A percentile compares a stretch with the other conserved stretches of the same genome.
phyloP scores from a whole-genome alignment of 2,329 filamentous ascomycete species.

The Huntiella omanensis region DNA sequence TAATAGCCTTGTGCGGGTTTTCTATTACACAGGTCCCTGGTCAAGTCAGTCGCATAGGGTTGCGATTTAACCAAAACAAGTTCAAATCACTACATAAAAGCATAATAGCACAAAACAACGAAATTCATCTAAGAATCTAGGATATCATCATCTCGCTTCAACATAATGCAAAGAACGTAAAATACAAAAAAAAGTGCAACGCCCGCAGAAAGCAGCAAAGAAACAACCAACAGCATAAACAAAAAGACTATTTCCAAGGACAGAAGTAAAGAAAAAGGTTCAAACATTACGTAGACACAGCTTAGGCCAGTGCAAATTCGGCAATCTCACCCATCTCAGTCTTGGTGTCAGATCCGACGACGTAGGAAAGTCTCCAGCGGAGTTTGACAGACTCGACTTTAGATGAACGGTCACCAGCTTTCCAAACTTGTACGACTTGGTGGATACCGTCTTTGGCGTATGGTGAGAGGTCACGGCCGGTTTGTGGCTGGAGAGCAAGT shows the following conservation, averaged over 20 bases:
- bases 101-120: too few species aligned
- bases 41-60: too few species aligned
- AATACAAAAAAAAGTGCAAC: not conserved
- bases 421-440: constrained; percentile 58
- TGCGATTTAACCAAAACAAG: too few species aligned
- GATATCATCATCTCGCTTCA: not conserved
- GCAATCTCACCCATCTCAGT: constrained; percentile 75
- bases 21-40: too few species aligned
- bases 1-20: too few species aligned
- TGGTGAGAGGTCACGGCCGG: constrained; percentile 55
- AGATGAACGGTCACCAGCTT: constrained; percentile 46
- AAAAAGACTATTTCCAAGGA: not conserved
- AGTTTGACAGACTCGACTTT: constrained; percentile 73
- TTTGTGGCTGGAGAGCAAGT: constrained; percentile 69
- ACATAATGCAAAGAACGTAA: not conserved
- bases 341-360: constrained; percentile 43
- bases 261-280: not conserved
- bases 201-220: not conserved
- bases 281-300: too few species aligned
- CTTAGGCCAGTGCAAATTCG: constrained; percentile 52
- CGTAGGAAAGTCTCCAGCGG: constrained; percentile 74
- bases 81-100: too few species aligned
- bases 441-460: constrained; percentile 57
- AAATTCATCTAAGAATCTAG: too few species aligned
- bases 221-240: not conserved